A percentile compares a stretch with the other conserved stretches of the same genome.
These are phyloP conservation scores for Penicillium sp. DNA, from an alignment of 2,329 filamentous ascomycete genomes.

Conservation along the genomic window DNA sequence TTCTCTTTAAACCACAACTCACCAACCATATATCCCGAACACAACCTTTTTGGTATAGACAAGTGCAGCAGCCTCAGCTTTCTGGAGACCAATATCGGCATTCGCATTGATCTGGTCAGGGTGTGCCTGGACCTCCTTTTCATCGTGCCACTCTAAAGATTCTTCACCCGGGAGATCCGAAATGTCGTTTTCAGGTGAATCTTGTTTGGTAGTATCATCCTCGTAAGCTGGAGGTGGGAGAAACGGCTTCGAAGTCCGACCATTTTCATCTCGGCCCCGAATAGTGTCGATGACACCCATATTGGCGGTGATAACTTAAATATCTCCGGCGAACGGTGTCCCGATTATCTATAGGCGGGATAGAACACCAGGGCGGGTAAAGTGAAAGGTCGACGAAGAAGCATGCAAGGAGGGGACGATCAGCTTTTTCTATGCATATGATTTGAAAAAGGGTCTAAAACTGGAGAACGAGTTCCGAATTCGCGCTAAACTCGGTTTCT, in stretches of 20 bases:
- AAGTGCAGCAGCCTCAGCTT: conserved; percentile 15
- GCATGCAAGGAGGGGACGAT: background rate
- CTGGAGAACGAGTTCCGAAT: background rate
- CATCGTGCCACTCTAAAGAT: conserved; percentile 5
- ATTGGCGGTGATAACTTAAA: background rate
- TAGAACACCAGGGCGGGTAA: background rate
- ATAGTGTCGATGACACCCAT: conserved; percentile 4
- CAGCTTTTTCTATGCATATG: conserved; percentile 6
- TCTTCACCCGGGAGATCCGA: background rate
- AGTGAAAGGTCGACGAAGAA: background rate
- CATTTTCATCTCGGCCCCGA: background rate
- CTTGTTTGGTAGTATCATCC: background rate
- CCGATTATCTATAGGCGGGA: background rate
- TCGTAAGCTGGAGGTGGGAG: background rate
- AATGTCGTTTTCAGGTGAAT: background rate
- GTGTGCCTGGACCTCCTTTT: conserved; percentile 14
- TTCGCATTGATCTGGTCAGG: conserved; percentile 26
- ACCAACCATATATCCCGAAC: conserved; percentile 35
- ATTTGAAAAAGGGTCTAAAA: background rate
- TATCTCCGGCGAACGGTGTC: background rate
- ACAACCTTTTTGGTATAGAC: conserved; percentile 26
- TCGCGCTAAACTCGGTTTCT: conserved; percentile 8
- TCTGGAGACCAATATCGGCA: conserved; percentile 14
- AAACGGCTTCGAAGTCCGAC: background rate
- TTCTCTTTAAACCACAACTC: conserved; percentile 16